phyloP scores from a whole-genome alignment of 1,139 yeast species.

The Geotrichum aggregatum region DNA sequence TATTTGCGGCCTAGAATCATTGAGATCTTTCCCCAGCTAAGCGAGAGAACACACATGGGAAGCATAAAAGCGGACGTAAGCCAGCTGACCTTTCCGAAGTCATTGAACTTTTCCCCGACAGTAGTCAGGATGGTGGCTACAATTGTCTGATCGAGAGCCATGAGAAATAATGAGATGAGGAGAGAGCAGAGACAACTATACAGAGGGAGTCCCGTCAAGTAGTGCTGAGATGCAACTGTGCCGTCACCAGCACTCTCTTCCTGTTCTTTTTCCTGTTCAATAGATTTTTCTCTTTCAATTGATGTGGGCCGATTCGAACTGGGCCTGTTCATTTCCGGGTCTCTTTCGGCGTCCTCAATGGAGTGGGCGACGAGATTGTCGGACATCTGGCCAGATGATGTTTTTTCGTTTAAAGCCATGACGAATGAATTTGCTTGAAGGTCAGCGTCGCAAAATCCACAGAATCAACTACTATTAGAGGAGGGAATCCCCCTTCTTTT shows the following conservation, averaged over 20 bases:
- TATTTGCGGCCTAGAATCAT: constrained; percentile 59
- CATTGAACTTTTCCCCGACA: constrained; percentile 52
- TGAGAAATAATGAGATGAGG: constrained; percentile 51
- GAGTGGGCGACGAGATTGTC: no score
- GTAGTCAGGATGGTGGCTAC: constrained; percentile 54
- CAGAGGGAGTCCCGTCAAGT: constrained; percentile 46
- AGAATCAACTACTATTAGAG: no score
- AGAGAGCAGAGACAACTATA: constrained; percentile 46
- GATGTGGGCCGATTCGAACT: no score
- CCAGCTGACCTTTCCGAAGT: constrained; percentile 59
- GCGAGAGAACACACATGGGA: constrained; percentile 55
- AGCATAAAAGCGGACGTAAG: constrained; percentile 56
- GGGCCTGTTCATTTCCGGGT: no score
- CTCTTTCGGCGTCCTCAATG: no score
- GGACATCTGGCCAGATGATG: no score
- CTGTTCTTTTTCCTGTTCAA: not conserved
- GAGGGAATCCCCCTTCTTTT: no score
- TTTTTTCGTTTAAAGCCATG: no score
- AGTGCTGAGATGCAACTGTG: constrained; percentile 48
- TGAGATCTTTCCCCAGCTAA: constrained; percentile 60
- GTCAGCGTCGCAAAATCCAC: no score
- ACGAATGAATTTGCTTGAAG: no score
- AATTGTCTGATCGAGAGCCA: constrained; percentile 67
- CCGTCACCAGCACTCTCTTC: constrained; percentile 56
- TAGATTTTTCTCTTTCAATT: no score